A percentile compares a stretch with the other conserved stretches of the same genome.
Evolutionary conservation across 257 asterid species (phyloP).

Genomic region (Thymus mandschuricus): DNA sequence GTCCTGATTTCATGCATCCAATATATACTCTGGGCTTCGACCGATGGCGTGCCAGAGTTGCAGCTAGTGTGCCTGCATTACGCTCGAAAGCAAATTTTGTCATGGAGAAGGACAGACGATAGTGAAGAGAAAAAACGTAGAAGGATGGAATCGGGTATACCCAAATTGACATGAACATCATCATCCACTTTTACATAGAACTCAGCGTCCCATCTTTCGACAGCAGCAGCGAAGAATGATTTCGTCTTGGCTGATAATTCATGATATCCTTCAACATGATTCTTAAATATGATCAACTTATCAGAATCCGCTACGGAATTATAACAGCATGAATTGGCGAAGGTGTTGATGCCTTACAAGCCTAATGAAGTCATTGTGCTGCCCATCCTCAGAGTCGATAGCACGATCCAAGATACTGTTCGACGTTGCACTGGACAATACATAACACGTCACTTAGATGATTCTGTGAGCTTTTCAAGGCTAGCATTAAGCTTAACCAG

Average conservation of each 20-base stretch:
- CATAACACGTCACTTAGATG: not conserved
- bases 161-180: slow-evolving; percentile 86
- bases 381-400: slow-evolving; percentile 67
- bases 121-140: not conserved
- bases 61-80: slow-evolving; percentile 60
- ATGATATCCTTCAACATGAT: slow-evolving; percentile 83
- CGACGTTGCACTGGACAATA: slow-evolving; percentile 54
- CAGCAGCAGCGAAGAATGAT: slow-evolving; percentile 69
- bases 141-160: slow-evolving; percentile 34
- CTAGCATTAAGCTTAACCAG: not conserved
- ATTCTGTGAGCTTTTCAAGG: not conserved
- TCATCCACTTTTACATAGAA: slow-evolving; percentile 82
- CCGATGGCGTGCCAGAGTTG: slow-evolving; percentile 59
- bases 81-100: not conserved
- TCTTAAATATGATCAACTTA: slow-evolving; percentile 38
- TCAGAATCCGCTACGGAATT: slow-evolving; percentile 1
- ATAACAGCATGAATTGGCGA: not conserved
- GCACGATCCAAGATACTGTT: slow-evolving; percentile 80
- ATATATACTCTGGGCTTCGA: slow-evolving; percentile 57
- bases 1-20: slow-evolving; percentile 79
- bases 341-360: slow-evolving; percentile 49
- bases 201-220: slow-evolving; percentile 77
- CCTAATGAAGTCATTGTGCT: slow-evolving; percentile 70
- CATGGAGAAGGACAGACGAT: not conserved
- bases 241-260: slow-evolving; percentile 86